Evolutionary conservation across 2,329 filamentous ascomycete genomes (phyloP).

Genomic region (Aspergillus uvarum): DNA sequence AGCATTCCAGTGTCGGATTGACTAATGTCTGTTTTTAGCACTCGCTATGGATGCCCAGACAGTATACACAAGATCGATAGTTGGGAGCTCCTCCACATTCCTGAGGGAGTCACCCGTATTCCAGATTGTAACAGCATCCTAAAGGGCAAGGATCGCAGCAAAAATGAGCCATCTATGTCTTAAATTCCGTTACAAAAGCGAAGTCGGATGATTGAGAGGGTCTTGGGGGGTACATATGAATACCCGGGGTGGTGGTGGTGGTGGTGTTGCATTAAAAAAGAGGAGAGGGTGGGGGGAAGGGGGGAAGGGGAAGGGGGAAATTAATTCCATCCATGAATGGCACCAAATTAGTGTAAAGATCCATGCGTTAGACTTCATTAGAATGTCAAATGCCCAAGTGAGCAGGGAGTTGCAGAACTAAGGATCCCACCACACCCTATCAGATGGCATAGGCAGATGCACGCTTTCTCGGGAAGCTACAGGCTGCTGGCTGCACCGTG

Average conservation of each 20-base stretch:
- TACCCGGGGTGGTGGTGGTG: neutral
- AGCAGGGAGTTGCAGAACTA: neutral
- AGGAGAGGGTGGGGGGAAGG: neutral
- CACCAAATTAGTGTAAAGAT: neutral
- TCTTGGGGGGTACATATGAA: neutral
- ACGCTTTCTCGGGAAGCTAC: slow-evolving; percentile 22
- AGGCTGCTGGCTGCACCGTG: slow-evolving; percentile 27
- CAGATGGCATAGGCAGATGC: slow-evolving; percentile 12
- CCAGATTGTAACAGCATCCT: slow-evolving; percentile 8
- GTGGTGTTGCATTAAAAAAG: neutral
- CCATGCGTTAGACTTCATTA: neutral
- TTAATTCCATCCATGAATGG: neutral
- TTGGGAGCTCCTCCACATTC: slow-evolving; percentile 12
- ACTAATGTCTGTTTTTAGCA: neutral
- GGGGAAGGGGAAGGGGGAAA: neutral
- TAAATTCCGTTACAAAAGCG: neutral
- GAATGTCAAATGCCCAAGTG: neutral
- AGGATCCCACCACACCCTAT: slow-evolving; percentile 12
- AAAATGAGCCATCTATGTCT: neutral
- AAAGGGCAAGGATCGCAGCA: slow-evolving; percentile 1
- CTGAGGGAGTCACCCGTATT: slow-evolving; percentile 5
- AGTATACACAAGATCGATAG: neutral
- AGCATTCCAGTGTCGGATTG: slow-evolving; percentile 13
- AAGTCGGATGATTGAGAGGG: neutral
- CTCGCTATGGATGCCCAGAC: neutral